A percentile compares a stretch with the other conserved stretches of the same genome.
phyloP scores from a whole-genome alignment of 1,284 basidiomycete genomes.

The Naganishia cerealis region DNA sequence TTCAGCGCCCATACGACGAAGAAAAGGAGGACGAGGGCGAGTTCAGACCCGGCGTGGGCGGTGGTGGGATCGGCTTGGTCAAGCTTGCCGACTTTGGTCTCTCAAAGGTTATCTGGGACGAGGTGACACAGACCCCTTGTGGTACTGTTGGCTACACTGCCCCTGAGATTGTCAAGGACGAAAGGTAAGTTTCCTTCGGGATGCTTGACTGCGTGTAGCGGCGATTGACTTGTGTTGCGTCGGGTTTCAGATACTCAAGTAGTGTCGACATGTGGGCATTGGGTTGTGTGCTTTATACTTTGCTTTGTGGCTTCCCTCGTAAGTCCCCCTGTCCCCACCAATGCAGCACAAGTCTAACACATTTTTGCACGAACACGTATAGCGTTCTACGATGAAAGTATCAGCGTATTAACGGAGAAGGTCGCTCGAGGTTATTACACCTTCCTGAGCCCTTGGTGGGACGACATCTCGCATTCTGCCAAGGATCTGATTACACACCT shows the following conservation, averaged over 20 bases:
- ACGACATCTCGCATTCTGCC: conserved; percentile 82
- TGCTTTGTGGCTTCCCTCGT: conserved; percentile 95
- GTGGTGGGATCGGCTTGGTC: conserved; percentile 94
- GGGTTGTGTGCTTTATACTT: conserved; percentile 95
- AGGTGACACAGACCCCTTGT: conserved; percentile 98
- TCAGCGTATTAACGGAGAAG: conserved; percentile 96
- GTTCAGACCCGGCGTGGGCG: conserved; percentile 84
- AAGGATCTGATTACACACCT: conserved; percentile 95
- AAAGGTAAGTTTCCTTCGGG: conserved; percentile 51
- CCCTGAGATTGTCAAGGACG: conserved; percentile 99
- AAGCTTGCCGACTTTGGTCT: conserved; percentile 99
- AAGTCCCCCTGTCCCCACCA: conserved; percentile 34
- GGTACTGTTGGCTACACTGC: conserved; percentile 99
- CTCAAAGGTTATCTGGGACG: conserved; percentile 97
- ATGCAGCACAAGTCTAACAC: background rate
- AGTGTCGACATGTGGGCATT: conserved; percentile 99
- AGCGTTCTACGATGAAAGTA: conserved; percentile 98
- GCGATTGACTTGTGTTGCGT: background rate
- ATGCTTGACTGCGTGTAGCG: background rate
- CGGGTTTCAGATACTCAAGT: conserved; percentile 69
- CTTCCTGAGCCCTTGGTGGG: conserved; percentile 99
- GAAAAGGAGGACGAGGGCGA: conserved; percentile 99
- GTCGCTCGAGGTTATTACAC: conserved; percentile 97
- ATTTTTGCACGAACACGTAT: background rate
- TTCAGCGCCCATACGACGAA: conserved; percentile 88